These are phyloP conservation scores for Phytopythium montanum DNA, from an alignment of 352 stramenopile species.

Conservation along the genomic window DNA sequence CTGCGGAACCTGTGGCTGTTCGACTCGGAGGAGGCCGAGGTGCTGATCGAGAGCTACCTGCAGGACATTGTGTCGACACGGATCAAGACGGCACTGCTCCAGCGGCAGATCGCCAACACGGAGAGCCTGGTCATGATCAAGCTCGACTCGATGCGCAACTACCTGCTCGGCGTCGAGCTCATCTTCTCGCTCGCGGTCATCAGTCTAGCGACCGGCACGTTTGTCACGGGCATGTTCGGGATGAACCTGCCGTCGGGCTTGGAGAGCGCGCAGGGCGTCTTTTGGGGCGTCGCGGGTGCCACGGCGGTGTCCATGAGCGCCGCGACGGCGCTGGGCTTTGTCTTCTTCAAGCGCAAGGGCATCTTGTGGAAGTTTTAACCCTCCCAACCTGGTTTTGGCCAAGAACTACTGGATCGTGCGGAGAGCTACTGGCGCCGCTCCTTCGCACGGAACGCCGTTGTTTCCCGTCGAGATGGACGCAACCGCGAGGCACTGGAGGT, in stretches of 20 bases:
- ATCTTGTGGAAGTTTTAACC: constrained; percentile 8
- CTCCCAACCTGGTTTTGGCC: too few relatives aligned
- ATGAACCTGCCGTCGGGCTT: constrained; percentile 69
- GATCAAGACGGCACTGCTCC: constrained; percentile 58
- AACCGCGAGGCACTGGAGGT: too few relatives aligned
- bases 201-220: constrained; percentile 49
- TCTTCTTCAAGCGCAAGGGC: constrained; percentile 66
- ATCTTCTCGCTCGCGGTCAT: constrained; percentile 57
- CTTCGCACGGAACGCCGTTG: too few relatives aligned
- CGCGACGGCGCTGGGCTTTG: constrained; percentile 33
- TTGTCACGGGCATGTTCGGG: constrained; percentile 54
- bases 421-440: too few relatives aligned
- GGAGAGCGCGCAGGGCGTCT: constrained; percentile 34
- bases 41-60: constrained; percentile 52
- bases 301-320: constrained; percentile 42
- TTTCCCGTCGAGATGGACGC: too few relatives aligned
- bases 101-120: constrained; percentile 67
- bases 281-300: constrained; percentile 47
- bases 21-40: constrained; percentile 58
- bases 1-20: constrained; percentile 32
- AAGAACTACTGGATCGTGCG: too few relatives aligned
- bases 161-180: constrained; percentile 50
- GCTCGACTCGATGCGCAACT: constrained; percentile 65
- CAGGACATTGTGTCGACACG: constrained; percentile 66
- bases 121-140: constrained; percentile 73